These are phyloP conservation scores for Boletales sp. DNA, from an alignment of 768 basidiomycete species.

Conservation along the genomic window DNA sequence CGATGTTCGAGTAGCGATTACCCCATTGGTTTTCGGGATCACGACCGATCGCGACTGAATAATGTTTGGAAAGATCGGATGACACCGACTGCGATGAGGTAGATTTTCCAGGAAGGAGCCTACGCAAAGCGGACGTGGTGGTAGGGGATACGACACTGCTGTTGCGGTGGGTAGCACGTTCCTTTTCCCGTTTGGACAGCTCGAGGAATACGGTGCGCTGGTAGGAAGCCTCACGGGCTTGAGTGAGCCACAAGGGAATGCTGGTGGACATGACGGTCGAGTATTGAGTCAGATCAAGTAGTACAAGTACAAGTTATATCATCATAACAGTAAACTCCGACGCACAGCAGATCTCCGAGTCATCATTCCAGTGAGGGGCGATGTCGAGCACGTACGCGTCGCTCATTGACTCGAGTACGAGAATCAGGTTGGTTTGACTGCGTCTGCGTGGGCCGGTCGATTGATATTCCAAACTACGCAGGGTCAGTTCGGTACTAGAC, in stretches of 20 bases:
- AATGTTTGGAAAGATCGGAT: constrained; percentile 38
- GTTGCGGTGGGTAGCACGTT: constrained; percentile 30
- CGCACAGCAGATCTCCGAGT: constrained; percentile 8
- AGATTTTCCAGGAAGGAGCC: constrained; percentile 2
- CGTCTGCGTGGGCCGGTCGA: constrained; percentile 14
- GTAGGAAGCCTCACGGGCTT: constrained; percentile 7
- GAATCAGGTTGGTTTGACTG: constrained; percentile 38
- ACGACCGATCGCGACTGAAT: constrained; percentile 52
- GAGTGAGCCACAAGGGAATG: constrained; percentile 16
- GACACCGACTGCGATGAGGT: constrained; percentile 8
- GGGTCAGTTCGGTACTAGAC: constrained; percentile 79
- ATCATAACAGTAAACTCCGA: constrained; percentile 11
- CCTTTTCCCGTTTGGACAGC: constrained; percentile 38
- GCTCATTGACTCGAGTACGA: constrained; percentile 23
- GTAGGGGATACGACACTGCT: constrained; percentile 6
- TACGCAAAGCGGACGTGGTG: constrained; percentile 5
- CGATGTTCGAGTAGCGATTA: constrained; percentile 73
- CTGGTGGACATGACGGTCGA: constrained; percentile 7
- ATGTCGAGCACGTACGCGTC: constrained; percentile 22
- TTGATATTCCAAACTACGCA: constrained; percentile 24
- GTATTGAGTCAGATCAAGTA: background rate
- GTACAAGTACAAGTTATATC: background rate
- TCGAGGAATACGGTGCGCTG: constrained; percentile 31
- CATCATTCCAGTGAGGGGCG: background rate
- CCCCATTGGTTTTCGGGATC: constrained; percentile 39